Evolutionary conservation across 371 early-diverging fungal genomes (phyloP).

Genomic region (Saksenaea vasiformis): DNA sequence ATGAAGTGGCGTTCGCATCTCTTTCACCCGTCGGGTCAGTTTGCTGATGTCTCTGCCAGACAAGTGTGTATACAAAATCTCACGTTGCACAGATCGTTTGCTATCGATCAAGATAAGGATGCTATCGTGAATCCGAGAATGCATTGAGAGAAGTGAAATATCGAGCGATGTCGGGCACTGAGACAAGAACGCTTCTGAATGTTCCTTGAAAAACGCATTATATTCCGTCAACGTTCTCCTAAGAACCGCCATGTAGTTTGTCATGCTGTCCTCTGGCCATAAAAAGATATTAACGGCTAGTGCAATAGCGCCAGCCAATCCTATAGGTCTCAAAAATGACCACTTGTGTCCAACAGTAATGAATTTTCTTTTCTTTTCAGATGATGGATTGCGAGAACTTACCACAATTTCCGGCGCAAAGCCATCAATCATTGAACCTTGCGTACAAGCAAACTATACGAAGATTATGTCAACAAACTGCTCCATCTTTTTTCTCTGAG

Average conservation of each 20-base stretch:
- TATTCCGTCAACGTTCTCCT: slow-evolving; percentile 23
- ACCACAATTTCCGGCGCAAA: slow-evolving; percentile 4
- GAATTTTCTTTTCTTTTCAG: neutral
- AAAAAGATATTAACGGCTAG: slow-evolving; percentile 35
- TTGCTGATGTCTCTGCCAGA: slow-evolving; percentile 36
- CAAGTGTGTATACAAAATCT: slow-evolving; percentile 29
- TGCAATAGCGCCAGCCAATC: slow-evolving; percentile 32
- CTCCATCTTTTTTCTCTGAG: neutral
- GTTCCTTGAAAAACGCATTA: slow-evolving; percentile 36
- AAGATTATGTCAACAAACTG: neutral
- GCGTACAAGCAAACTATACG: slow-evolving; percentile 36
- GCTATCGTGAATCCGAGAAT: slow-evolving; percentile 27
- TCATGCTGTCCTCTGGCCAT: slow-evolving; percentile 50
- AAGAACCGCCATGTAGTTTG: slow-evolving; percentile 30
- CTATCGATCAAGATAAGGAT: slow-evolving; percentile 37
- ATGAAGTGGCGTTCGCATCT: slow-evolving; percentile 31
- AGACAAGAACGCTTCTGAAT: slow-evolving; percentile 33
- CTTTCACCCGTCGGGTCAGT: slow-evolving; percentile 25
- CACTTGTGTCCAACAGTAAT: slow-evolving; percentile 21
- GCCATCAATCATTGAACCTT: slow-evolving; percentile 12
- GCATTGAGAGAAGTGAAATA: slow-evolving; percentile 25
- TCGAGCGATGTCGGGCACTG: neutral
- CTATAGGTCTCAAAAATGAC: slow-evolving; percentile 38
- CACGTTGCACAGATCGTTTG: slow-evolving; percentile 46
- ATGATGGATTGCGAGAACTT: neutral